phyloP scores from a whole-genome alignment of 164 flowering plant species.

The Cinnamomum chago region DNA sequence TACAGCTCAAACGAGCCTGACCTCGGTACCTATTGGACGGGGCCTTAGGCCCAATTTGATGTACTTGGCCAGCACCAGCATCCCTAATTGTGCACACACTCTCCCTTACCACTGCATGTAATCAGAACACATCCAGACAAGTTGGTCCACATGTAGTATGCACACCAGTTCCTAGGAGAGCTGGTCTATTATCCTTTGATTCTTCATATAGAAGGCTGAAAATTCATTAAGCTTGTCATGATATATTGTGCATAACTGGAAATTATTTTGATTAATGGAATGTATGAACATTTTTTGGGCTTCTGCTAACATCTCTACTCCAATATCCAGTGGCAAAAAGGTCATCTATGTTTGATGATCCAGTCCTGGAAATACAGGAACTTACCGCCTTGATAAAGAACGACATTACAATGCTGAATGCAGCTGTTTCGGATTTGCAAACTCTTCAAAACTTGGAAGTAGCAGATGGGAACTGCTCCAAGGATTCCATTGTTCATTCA shows the following conservation, averaged over 20 bases:
- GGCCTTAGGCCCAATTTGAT: no score
- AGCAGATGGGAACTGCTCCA: conserved; percentile 56
- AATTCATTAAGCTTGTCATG: background rate
- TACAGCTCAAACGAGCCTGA: no score
- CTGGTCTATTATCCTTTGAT: no score
- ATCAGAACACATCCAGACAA: no score
- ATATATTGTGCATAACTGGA: background rate
- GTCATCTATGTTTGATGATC: conserved; percentile 90
- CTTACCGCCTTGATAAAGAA: conserved; percentile 65
- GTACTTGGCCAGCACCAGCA: no score
- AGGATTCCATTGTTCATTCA: conserved; percentile 64
- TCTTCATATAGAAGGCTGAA: background rate
- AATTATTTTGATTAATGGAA: background rate
- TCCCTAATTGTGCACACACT: no score
- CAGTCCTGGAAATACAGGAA: conserved; percentile 70
- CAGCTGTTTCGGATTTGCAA: conserved; percentile 66
- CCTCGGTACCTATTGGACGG: no score
- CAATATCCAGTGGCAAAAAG: conserved; percentile 62
- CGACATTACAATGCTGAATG: conserved; percentile 64
- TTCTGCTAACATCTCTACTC: background rate
- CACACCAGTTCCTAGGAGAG: no score
- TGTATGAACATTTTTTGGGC: no score
- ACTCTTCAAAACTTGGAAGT: conserved; percentile 57
- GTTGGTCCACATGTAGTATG: no score
- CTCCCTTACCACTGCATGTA: no score